A percentile compares a stretch with the other conserved stretches of the same genome.
Conservation (phyloP, 2,329 filamentous ascomycete genomes). For the Rhytidhysteron rufulum region DNA sequence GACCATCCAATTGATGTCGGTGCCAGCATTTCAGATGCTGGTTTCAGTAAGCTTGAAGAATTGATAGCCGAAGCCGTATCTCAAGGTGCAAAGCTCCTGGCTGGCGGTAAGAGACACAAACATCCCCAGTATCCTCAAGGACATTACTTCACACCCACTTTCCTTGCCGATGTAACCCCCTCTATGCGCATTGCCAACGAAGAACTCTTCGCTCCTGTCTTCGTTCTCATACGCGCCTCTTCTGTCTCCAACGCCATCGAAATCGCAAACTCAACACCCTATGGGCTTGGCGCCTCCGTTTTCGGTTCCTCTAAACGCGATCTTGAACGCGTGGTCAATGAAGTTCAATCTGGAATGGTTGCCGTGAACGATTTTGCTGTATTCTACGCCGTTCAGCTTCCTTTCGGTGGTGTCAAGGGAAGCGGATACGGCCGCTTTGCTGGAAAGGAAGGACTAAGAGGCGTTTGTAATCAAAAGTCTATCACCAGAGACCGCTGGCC, state of each 20-base stretch:
- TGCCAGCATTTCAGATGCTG: slow-evolving; percentile 77
- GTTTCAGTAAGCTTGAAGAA: slow-evolving; percentile 70
- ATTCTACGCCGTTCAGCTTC: slow-evolving; percentile 89
- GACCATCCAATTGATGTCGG: slow-evolving; percentile 68
- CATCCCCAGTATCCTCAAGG: slow-evolving; percentile 74
- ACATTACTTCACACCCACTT: slow-evolving; percentile 89
- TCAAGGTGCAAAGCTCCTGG: slow-evolving; percentile 75
- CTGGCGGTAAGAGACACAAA: slow-evolving; percentile 66
- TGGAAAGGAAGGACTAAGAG: slow-evolving; percentile 79
- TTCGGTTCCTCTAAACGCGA: slow-evolving; percentile 65
- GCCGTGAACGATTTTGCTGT: slow-evolving; percentile 93
- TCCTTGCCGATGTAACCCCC: slow-evolving; percentile 83
- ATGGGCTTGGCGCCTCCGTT: slow-evolving; percentile 83
- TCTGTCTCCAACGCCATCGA: slow-evolving; percentile 64
- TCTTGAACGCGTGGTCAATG: slow-evolving; percentile 61
- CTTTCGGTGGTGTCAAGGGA: slow-evolving; percentile 86
- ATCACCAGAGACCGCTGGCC: slow-evolving; percentile 73
- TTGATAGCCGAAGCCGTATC: slow-evolving; percentile 74
- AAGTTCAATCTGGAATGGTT: slow-evolving; percentile 82
- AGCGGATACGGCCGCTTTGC: slow-evolving; percentile 91
- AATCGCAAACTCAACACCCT: slow-evolving; percentile 79
- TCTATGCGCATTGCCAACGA: slow-evolving; percentile 83
- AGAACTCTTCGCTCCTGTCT: slow-evolving; percentile 91
- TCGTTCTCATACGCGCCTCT: slow-evolving; percentile 73
- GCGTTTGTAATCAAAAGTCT: slow-evolving; percentile 82